Evolutionary conservation across 2,329 filamentous ascomycete species (phyloP).

Genomic region (Cytospora paraplurivora): DNA sequence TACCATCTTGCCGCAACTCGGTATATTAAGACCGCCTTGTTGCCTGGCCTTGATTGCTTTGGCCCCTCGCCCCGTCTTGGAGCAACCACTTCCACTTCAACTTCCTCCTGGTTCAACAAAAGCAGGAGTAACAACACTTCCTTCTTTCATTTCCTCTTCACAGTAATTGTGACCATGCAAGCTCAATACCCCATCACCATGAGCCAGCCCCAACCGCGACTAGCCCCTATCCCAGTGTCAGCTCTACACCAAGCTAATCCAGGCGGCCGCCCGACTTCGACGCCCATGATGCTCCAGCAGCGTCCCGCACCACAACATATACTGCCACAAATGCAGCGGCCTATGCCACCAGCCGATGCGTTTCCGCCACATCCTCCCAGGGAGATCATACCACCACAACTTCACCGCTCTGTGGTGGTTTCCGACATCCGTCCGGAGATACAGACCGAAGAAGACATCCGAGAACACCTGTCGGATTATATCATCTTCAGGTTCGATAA

Average conservation of each 20-base stretch:
- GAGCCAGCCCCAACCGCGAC: conserved; percentile 18
- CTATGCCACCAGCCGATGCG: conserved; percentile 1
- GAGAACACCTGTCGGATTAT: conserved; percentile 44
- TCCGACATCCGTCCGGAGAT: conserved; percentile 43
- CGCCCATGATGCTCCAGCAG: conserved; percentile 11
- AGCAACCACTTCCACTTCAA: conserved; percentile 1
- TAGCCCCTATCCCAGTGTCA: background rate
- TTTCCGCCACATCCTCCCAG: conserved; percentile 11
- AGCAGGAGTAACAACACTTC: background rate
- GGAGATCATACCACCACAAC: conserved; percentile 21
- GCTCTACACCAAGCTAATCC: conserved; percentile 5
- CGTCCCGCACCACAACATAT: background rate
- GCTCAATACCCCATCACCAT: conserved; percentile 1
- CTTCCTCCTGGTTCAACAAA: background rate
- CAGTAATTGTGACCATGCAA: conserved; percentile 11
- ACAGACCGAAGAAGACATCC: conserved; percentile 43
- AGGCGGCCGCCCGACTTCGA: conserved; percentile 7
- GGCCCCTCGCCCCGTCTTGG: conserved; percentile 4
- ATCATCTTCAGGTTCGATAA: conserved; percentile 47
- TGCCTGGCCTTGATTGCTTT: conserved; percentile 19
- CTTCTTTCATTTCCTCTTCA: background rate
- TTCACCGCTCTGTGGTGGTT: conserved; percentile 31
- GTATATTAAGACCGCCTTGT: conserved; percentile 22
- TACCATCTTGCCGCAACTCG: conserved; percentile 7
- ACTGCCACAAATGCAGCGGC: conserved; percentile 12